These are phyloP conservation scores for Osmanthus fragrans DNA, from an alignment of 257 asterid species.

Conservation along the genomic window DNA sequence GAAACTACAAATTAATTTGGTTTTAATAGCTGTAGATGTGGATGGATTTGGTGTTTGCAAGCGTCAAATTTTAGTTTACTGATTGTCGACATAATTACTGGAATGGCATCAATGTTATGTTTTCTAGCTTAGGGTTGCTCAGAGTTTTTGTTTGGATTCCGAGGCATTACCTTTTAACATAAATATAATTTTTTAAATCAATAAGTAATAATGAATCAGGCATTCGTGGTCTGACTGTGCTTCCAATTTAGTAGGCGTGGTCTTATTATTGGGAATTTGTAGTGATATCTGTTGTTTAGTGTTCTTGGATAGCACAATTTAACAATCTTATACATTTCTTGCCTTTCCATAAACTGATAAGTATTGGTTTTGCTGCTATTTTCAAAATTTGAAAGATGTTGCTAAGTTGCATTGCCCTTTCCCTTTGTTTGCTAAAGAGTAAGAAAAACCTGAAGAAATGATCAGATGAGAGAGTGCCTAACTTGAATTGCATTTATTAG, in stretches of 20 bases:
- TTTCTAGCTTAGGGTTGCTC: background rate
- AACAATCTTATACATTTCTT: background rate
- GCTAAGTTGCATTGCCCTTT: background rate
- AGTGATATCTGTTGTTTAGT: background rate
- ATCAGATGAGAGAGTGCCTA: background rate
- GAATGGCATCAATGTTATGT: background rate
- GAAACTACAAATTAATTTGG: constrained; percentile 7
- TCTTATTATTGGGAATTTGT: background rate
- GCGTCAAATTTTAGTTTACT: background rate
- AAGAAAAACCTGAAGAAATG: background rate
- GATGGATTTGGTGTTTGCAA: background rate
- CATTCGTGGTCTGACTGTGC: background rate
- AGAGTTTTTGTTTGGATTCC: background rate
- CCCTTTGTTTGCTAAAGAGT: background rate
- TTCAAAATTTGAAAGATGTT: background rate
- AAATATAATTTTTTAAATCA: background rate
- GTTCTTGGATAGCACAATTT: background rate
- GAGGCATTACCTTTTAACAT: background rate
- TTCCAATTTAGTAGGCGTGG: background rate
- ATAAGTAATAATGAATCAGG: background rate
- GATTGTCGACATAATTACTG: background rate
- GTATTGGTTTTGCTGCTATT: background rate
- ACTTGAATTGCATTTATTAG: background rate
- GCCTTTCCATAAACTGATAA: background rate
- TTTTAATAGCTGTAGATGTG: constrained; percentile 8